A percentile compares a stretch with the other conserved stretches of the same genome.
phyloP scores from a whole-genome alignment of 1,284 basidiomycete genomes.

The Hemileia vastatrix region DNA sequence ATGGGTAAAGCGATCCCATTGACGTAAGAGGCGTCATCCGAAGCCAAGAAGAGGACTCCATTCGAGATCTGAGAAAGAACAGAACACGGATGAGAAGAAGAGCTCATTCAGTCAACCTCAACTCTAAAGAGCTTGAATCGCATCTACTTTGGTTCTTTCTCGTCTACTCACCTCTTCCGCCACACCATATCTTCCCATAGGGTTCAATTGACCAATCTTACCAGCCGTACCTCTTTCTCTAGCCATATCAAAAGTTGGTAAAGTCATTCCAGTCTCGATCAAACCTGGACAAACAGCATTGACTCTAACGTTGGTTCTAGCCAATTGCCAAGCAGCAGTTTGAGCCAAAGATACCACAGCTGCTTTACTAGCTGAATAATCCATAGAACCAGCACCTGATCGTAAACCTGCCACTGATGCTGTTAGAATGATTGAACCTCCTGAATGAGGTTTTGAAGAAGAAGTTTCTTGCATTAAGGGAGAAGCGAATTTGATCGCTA shows the following conservation, averaged over 20 bases:
- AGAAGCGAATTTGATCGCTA: constrained; percentile 38
- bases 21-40: constrained; percentile 40
- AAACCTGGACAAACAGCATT: constrained; percentile 30
- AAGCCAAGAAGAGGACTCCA: constrained; percentile 38
- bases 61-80: too few species aligned
- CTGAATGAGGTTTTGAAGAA: constrained; percentile 25
- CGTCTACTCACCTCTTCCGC: constrained; percentile 35
- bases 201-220: constrained; percentile 40
- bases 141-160: too few species aligned
- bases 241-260: constrained; percentile 35
- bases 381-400: constrained; percentile 35
- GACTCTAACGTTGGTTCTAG: constrained; percentile 34
- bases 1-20: constrained; percentile 40
- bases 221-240: constrained; percentile 36
- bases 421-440: constrained; percentile 38
- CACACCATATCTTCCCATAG: constrained; percentile 35
- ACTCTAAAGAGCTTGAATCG: too few species aligned
- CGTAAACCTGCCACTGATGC: constrained; percentile 38
- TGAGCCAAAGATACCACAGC: constrained; percentile 37
- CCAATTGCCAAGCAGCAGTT: constrained; percentile 35
- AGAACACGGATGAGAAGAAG: too few species aligned
- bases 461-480: too few species aligned
- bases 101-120: too few species aligned
- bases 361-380: constrained; percentile 41
- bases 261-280: constrained; percentile 36